Percentiles rank a stretch among this genome's conserved stretches.
Conservation (phyloP, 768 basidiomycete genomes). For the Mycena polygramma region DNA sequence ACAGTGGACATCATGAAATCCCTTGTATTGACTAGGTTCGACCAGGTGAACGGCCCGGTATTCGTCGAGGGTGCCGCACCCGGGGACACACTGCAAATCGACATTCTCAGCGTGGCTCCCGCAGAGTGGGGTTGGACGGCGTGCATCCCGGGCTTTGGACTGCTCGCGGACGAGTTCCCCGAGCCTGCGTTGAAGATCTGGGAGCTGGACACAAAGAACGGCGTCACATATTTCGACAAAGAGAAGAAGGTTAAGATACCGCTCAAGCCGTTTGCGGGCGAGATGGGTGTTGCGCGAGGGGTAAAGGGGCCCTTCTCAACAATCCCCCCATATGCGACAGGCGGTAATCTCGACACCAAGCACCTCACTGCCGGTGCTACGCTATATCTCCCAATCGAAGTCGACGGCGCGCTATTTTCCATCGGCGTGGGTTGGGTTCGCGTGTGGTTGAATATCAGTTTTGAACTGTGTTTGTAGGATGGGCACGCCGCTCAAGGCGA, state of each 20-base stretch:
- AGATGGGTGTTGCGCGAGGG: conserved; percentile 73
- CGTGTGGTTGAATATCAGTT: not conserved
- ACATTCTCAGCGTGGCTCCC: conserved; percentile 64
- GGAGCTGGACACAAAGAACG: conserved; percentile 56
- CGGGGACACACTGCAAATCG: conserved; percentile 72
- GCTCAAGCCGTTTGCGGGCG: conserved; percentile 69
- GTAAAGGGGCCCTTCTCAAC: conserved; percentile 66
- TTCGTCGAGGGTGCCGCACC: conserved; percentile 64
- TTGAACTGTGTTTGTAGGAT: conserved; percentile 52
- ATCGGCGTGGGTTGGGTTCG: conserved; percentile 60
- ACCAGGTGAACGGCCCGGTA: conserved; percentile 73
- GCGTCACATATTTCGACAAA: conserved; percentile 64
- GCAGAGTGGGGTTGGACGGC: conserved; percentile 77
- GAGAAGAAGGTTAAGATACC: conserved; percentile 63
- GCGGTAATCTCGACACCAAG: conserved; percentile 75
- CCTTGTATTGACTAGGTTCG: conserved; percentile 61
- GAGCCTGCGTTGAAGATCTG: conserved; percentile 68
- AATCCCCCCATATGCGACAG: conserved; percentile 73
- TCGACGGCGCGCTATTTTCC: conserved; percentile 71
- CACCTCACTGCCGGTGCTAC: conserved; percentile 66
- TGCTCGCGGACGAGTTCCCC: conserved; percentile 67
- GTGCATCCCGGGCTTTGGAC: conserved; percentile 69
- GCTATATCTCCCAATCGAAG: conserved; percentile 69
- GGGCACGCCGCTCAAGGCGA: conserved; percentile 78
- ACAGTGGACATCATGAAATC: conserved; percentile 51